Conservation (phyloP, 495 filamentous ascomycete species). For the Penicillium bovifimosum region DNA sequence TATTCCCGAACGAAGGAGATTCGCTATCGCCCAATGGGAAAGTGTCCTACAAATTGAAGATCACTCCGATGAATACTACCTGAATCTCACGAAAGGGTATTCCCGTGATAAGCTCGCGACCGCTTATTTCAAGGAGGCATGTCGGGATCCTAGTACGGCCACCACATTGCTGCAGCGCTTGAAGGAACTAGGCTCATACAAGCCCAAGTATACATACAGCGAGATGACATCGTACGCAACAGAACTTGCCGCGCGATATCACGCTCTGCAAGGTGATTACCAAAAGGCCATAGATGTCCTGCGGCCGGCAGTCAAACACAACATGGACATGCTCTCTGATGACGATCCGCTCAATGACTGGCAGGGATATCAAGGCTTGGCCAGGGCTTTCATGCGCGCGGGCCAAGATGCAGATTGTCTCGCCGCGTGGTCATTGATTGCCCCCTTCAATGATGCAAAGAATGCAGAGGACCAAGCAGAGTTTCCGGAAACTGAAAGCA, state of each 20-base stretch:
- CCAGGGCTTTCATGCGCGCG: slow-evolving; percentile 11
- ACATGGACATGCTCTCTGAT: slow-evolving; percentile 39
- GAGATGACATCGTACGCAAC: background rate
- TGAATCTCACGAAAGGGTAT: background rate
- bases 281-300: slow-evolving; percentile 23
- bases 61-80: background rate
- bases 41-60: slow-evolving; percentile 5
- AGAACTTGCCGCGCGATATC: slow-evolving; percentile 18
- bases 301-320: slow-evolving; percentile 26
- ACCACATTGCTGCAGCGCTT: background rate
- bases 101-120: background rate
- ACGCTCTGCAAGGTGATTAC: slow-evolving; percentile 24
- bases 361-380: slow-evolving; percentile 29
- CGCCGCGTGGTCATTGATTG: slow-evolving; percentile 18
- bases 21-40: slow-evolving; percentile 8
- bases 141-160: background rate
- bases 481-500: background rate
- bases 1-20: background rate
- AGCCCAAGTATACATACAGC: too few species aligned
- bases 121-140: slow-evolving; percentile 1
- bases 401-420: slow-evolving; percentile 12
- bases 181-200: background rate
- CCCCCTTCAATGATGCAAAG: background rate
- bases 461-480: background rate
- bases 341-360: slow-evolving; percentile 40